phyloP scores from a whole-genome alignment of 2,329 filamentous ascomycete species.

The Colletotrichum eremochloae region DNA sequence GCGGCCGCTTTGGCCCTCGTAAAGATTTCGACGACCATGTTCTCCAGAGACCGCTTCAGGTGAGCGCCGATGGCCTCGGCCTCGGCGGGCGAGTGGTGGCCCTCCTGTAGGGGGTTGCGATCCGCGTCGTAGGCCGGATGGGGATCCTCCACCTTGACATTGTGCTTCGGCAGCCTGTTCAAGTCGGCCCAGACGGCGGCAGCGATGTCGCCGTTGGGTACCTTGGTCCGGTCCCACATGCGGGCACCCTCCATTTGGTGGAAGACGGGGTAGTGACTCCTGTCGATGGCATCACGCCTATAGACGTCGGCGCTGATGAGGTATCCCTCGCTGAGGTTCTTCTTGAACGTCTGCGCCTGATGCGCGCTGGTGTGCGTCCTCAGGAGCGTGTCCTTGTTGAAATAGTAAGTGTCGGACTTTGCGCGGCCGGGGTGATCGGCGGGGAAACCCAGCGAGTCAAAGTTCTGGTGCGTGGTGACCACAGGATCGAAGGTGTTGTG shows the following conservation, averaged over 20 bases:
- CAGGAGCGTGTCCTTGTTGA: conserved; percentile 86
- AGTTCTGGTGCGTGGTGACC: conserved; percentile 88
- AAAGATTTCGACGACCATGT: conserved; percentile 92
- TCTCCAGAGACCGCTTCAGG: conserved; percentile 89
- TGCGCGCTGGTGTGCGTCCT: conserved; percentile 96
- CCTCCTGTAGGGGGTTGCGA: conserved; percentile 84
- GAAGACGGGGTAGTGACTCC: conserved; percentile 95
- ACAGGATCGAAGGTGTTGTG: conserved; percentile 86
- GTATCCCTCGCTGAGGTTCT: conserved; percentile 81
- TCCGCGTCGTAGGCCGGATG: conserved; percentile 83
- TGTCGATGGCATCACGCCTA: conserved; percentile 92
- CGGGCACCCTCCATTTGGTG: conserved; percentile 98
- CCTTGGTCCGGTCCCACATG: conserved; percentile 82
- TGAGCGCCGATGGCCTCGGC: conserved; percentile 86
- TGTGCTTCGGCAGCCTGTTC: conserved; percentile 77
- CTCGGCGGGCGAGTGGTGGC: conserved; percentile 79
- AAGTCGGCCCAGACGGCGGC: conserved; percentile 79
- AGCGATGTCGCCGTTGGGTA: conserved; percentile 69
- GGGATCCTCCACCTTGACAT: conserved; percentile 84
- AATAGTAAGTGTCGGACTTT: conserved; percentile 93
- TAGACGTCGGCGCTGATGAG: conserved; percentile 96
- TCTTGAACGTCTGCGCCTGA: conserved; percentile 84
- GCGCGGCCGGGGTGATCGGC: conserved; percentile 88
- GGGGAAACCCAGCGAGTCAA: conserved; percentile 96
- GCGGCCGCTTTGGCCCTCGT: conserved; percentile 79